Evolutionary conservation across 2,329 filamentous ascomycete species (phyloP).

Genomic region (Cercospora citrullina): DNA sequence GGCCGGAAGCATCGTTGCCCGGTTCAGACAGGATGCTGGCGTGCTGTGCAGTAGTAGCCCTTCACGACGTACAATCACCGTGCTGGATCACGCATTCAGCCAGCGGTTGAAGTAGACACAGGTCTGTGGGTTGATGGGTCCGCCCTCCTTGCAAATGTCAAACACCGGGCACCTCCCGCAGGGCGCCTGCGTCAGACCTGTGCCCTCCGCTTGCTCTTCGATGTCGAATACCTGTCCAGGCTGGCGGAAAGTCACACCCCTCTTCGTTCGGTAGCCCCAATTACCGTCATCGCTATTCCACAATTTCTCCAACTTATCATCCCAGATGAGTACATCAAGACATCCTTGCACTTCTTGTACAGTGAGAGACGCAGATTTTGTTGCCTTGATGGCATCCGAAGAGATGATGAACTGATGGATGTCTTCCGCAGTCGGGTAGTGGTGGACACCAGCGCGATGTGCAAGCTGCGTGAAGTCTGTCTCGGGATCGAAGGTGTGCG

Average conservation of each 20-base stretch:
- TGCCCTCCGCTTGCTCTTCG: slow-evolving; percentile 54
- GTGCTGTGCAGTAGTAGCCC: not conserved
- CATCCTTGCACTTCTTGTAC: slow-evolving; percentile 81
- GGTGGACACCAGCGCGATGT: slow-evolving; percentile 45
- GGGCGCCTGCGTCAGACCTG: slow-evolving; percentile 82
- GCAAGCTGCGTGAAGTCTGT: slow-evolving; percentile 33
- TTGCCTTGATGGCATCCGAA: slow-evolving; percentile 70
- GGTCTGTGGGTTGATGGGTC: slow-evolving; percentile 82
- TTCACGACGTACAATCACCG: not conserved
- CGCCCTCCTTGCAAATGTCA: slow-evolving; percentile 85
- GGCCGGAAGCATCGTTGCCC: not conserved
- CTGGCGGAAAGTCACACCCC: slow-evolving; percentile 35
- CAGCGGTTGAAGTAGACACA: slow-evolving; percentile 91
- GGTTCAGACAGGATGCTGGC: no score
- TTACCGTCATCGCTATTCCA: slow-evolving; percentile 38
- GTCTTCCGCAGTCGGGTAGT: slow-evolving; percentile 77
- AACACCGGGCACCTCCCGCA: slow-evolving; percentile 93
- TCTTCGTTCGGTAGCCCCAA: slow-evolving; percentile 52
- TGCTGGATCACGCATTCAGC: slow-evolving; percentile 52
- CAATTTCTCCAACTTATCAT: slow-evolving; percentile 73
- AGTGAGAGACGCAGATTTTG: slow-evolving; percentile 48
- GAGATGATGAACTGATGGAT: slow-evolving; percentile 74
- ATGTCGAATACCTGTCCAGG: slow-evolving; percentile 31
- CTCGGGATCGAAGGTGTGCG: slow-evolving; percentile 22
- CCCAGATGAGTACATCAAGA: slow-evolving; percentile 83